Evolutionary conservation across 257 asterid species (phyloP), one percentile per base, ranked within the genome.

Genomic region (Phtheirospermum japonicum): DNA sequence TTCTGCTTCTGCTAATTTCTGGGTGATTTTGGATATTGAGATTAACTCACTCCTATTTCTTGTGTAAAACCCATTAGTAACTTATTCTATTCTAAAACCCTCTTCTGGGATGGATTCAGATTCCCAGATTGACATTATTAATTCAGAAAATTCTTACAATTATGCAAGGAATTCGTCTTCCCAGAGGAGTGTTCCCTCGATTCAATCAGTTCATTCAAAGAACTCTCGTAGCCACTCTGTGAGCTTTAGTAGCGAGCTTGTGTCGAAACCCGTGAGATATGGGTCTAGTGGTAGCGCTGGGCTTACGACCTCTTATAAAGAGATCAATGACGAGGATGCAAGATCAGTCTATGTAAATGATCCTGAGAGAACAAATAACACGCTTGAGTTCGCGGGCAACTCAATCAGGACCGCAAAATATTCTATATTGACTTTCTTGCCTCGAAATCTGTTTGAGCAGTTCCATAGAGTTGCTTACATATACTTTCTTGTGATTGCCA

Each of bases 381-480:
- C 72, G 72, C 82, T 83, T 69, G 81, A 79, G 67, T 87, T 87
- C 58, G 65, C 95, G 4, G 85, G 84, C 59, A 93, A 93, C 77
- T 83, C 94, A 9, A 81, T 89, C 28, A 78, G 80, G 80, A 93
- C 97, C 0, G 75, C 72, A 13, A 93, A 93, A 62, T 93, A 93
- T 63, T 83, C 95, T 7, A 12, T 87, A 58, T 45, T 93, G 61
- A 87, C 95, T 8, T 93, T 93, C 91, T 74, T 93, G 84, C 99
- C 99, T 13, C 74, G 83, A 28, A 93, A 93, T 78, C 66, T 93
- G 74, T 93, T 87, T 42, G 97, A 89, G 64, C 99, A 93, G 87
- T 93, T 93, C 76, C 99, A 81, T 67, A 89, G 99, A 72, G 87
- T 93, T 57, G 99, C 99, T 50, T 93, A 93, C 64, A 56, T 93